Evolutionary conservation across 768 basidiomycete genomes (phyloP).

Genomic region (Boletales sp.): DNA sequence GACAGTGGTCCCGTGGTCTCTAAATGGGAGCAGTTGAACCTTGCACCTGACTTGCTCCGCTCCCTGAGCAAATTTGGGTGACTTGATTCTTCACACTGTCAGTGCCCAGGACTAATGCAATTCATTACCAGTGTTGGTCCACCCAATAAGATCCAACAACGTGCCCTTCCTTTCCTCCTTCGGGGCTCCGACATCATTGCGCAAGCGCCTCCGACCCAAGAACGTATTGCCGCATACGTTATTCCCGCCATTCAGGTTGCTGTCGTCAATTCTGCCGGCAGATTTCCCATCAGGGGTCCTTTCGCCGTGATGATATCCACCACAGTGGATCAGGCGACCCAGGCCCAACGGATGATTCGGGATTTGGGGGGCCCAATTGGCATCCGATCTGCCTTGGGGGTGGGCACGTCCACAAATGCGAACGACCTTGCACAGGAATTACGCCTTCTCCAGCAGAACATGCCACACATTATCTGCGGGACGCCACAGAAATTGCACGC

Average conservation of each 20-base stretch:
- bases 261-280: constrained; percentile 55
- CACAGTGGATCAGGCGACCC: constrained; percentile 97
- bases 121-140: constrained; percentile 74
- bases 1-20: constrained; percentile 79
- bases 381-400: constrained; percentile 83
- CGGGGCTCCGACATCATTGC: constrained; percentile 96
- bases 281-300: constrained; percentile 65
- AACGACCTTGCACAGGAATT: constrained; percentile 70
- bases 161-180: constrained; percentile 92
- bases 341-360: constrained; percentile 92
- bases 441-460: constrained; percentile 81
- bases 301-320: constrained; percentile 93
- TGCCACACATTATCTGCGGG: constrained; percentile 94
- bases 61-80: constrained; percentile 94
- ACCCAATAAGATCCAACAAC: constrained; percentile 98
- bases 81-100: constrained; percentile 28
- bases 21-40: constrained; percentile 92
- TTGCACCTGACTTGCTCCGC: constrained; percentile 83
- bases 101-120: constrained; percentile 12
- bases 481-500: constrained; percentile 96
- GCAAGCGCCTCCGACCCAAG: constrained; percentile 97
- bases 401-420: constrained; percentile 66
- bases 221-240: constrained; percentile 95
- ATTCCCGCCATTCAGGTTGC: constrained; percentile 87
- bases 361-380: constrained; percentile 93